Conservation (phyloP, 1,139 yeast genomes). For the Eremothecium coryli region DNA sequence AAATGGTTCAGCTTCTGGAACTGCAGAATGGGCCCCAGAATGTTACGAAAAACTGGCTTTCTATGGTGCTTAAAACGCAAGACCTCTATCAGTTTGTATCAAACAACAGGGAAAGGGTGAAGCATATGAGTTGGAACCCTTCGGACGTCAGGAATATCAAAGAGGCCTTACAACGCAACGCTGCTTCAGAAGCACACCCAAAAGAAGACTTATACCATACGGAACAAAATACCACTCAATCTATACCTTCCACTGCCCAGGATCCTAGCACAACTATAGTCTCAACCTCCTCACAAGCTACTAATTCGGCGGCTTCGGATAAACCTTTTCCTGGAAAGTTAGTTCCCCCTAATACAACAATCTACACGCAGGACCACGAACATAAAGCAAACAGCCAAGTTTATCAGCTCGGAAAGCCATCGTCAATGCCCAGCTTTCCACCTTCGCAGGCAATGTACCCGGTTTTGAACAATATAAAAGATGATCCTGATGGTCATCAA, state of each 20-base stretch:
- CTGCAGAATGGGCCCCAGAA: constrained; percentile 4
- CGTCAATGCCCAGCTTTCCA: not conserved
- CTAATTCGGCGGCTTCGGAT: not conserved
- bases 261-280: not conserved
- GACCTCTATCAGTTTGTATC: constrained; percentile 9
- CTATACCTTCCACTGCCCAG: not conserved
- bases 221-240: not conserved
- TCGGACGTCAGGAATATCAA: not conserved
- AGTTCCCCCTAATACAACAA: not conserved
- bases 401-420: not conserved
- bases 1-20: constrained; percentile 6
- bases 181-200: not conserved
- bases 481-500: not conserved
- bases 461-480: not conserved
- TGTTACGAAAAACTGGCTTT: constrained; percentile 10
- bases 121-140: not conserved
- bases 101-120: constrained; percentile 4
- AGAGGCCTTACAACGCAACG: constrained; percentile 1
- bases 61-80: constrained; percentile 8
- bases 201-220: not conserved
- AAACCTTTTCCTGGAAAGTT: not conserved
- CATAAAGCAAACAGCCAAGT: not conserved
- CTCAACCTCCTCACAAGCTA: not conserved
- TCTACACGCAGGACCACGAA: not conserved
- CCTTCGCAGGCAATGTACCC: constrained; percentile 4